Evolutionary conservation across 768 basidiomycete genomes (phyloP).

Genomic region (Hydnum rufescens): DNA sequence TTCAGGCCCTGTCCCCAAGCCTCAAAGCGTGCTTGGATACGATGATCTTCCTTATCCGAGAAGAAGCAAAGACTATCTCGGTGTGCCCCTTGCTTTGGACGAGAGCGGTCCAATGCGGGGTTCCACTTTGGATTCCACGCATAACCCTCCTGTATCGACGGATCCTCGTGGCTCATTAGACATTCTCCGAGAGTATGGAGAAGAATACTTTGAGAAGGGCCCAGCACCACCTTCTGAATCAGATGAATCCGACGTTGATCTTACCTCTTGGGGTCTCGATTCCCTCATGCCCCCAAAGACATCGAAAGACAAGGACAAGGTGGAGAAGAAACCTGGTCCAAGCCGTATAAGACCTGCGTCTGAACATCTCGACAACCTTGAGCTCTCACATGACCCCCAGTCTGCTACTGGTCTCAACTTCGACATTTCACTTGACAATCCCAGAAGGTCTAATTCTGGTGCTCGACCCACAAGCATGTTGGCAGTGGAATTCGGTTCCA

Average conservation of each 20-base stretch:
- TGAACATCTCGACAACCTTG: constrained; percentile 20
- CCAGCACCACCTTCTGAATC: constrained; percentile 15
- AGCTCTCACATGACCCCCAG: not conserved
- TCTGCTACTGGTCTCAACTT: not conserved
- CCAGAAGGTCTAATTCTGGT: no score
- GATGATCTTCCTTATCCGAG: not conserved
- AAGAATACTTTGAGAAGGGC: not conserved
- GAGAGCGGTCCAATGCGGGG: not conserved
- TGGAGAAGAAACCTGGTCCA: constrained; percentile 12
- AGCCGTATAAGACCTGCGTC: constrained; percentile 21
- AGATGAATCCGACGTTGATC: constrained; percentile 36
- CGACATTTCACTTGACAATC: no score
- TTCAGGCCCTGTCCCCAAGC: not conserved
- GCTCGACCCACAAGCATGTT: no score
- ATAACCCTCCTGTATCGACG: not conserved
- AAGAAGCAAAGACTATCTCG: not conserved
- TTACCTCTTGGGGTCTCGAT: constrained; percentile 71
- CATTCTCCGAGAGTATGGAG: not conserved
- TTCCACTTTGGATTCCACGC: not conserved
- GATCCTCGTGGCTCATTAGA: not conserved
- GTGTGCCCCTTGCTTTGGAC: not conserved
- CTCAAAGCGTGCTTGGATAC: not conserved
- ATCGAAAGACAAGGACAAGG: constrained; percentile 37
- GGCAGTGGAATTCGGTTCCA: no score
- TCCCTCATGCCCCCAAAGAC: constrained; percentile 30